Percentiles rank a stretch among this genome's conserved stretches.
Conservation (phyloP, 768 basidiomycete species). For the Asterophora lycoperdoides region DNA sequence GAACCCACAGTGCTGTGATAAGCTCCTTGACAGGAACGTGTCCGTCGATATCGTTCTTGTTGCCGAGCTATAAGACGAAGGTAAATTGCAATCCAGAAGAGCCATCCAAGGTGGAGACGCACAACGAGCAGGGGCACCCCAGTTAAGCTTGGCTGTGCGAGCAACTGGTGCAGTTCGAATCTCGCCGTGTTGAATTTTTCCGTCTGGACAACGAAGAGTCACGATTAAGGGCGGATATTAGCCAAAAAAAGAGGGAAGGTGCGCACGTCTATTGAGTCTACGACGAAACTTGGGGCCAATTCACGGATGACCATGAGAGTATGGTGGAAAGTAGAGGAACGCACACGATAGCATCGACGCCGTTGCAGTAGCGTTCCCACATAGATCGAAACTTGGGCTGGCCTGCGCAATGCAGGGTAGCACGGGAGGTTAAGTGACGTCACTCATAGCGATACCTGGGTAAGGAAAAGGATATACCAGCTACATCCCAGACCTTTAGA, state of each 20-base stretch:
- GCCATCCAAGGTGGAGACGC: slow-evolving; percentile 24
- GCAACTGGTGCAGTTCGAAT: slow-evolving; percentile 79
- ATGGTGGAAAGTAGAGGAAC: slow-evolving; percentile 20
- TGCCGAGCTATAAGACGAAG: slow-evolving; percentile 59
- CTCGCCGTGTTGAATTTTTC: slow-evolving; percentile 80
- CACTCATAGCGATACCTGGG: neutral
- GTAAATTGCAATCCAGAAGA: neutral
- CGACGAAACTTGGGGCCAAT: slow-evolving; percentile 67
- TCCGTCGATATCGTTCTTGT: slow-evolving; percentile 84
- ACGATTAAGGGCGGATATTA: neutral
- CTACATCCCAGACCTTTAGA: slow-evolving; percentile 94
- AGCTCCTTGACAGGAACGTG: slow-evolving; percentile 80
- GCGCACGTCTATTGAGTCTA: slow-evolving; percentile 84
- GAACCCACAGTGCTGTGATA: slow-evolving; percentile 69
- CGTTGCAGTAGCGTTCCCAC: slow-evolving; percentile 94
- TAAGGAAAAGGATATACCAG: slow-evolving; percentile 48
- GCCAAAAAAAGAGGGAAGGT: neutral
- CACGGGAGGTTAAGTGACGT: slow-evolving; percentile 3
- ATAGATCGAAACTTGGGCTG: slow-evolving; percentile 93
- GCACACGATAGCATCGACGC: slow-evolving; percentile 89
- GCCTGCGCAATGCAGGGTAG: slow-evolving; percentile 35
- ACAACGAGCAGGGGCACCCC: slow-evolving; percentile 84
- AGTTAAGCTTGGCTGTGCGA: slow-evolving; percentile 57
- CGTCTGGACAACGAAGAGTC: slow-evolving; percentile 36
- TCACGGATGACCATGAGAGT: neutral